Evolutionary conservation across 2,329 filamentous ascomycete species (phyloP).

Genomic region (Nectriaceae sp.): DNA sequence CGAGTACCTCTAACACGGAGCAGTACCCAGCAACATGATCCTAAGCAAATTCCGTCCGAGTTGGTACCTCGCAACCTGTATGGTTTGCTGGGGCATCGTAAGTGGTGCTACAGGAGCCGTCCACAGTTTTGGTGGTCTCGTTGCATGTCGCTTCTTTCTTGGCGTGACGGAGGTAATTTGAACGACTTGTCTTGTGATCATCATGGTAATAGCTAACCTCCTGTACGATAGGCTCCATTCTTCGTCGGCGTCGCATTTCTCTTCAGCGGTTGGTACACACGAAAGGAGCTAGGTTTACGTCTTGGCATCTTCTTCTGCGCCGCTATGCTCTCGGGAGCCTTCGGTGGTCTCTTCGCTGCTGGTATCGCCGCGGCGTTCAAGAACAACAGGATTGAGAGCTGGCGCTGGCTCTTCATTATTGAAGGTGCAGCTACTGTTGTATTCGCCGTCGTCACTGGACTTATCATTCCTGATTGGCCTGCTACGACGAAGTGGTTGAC

Average conservation of each 20-base stretch:
- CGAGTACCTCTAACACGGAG: slow-evolving; percentile 13
- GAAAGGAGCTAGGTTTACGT: slow-evolving; percentile 26
- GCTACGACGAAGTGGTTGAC: slow-evolving; percentile 13
- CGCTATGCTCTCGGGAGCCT: slow-evolving; percentile 40
- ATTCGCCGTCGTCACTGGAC: slow-evolving; percentile 3
- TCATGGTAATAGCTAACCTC: neutral
- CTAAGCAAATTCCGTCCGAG: slow-evolving; percentile 46
- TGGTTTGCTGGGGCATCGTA: slow-evolving; percentile 28
- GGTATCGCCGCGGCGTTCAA: slow-evolving; percentile 37
- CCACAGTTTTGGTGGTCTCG: slow-evolving; percentile 17
- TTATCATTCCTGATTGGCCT: slow-evolving; percentile 15
- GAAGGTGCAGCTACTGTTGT: slow-evolving; percentile 8
- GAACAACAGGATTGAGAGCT: slow-evolving; percentile 13
- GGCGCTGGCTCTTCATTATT: slow-evolving; percentile 18
- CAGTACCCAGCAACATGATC: slow-evolving; percentile 48
- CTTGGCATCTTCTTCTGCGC: slow-evolving; percentile 36
- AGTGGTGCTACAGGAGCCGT: slow-evolving; percentile 20
- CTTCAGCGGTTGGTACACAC: slow-evolving; percentile 31
- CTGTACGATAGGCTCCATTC: slow-evolving; percentile 14
- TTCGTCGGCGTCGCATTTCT: slow-evolving; percentile 32
- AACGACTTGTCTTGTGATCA: neutral
- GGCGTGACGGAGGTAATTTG: slow-evolving; percentile 19
- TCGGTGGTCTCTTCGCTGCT: slow-evolving; percentile 45
- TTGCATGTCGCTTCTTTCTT: slow-evolving; percentile 21
- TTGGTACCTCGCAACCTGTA: slow-evolving; percentile 35